A percentile compares a stretch with the other conserved stretches of the same genome.
phyloP scores from a whole-genome alignment of 1,284 basidiomycete species.

The Binderoboletus segoi region DNA sequence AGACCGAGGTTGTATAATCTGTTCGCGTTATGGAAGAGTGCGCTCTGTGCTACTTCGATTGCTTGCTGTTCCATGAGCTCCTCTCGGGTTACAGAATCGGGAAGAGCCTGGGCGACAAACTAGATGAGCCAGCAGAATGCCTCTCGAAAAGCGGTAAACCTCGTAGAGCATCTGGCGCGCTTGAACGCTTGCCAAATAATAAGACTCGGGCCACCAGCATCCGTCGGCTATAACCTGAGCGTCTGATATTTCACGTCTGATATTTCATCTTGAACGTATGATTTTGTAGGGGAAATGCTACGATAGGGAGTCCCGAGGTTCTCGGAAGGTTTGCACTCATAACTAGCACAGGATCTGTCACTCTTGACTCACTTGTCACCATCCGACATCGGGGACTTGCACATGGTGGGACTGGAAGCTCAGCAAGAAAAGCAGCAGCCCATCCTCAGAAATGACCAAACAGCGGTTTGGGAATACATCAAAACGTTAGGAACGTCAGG shows the following conservation, averaged over 20 bases:
- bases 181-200: conserved; percentile 66
- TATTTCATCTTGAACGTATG: not conserved
- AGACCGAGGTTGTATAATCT: conserved; percentile 30
- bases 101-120: conserved; percentile 25
- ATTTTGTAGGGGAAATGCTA: conserved; percentile 75
- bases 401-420: conserved; percentile 78
- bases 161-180: conserved; percentile 61
- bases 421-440: conserved; percentile 74
- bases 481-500: conserved; percentile 43
- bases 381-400: conserved; percentile 82
- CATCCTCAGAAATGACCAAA: conserved; percentile 86
- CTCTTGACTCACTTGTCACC: conserved; percentile 79
- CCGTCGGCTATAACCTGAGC: conserved; percentile 61
- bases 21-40: conserved; percentile 36
- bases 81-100: conserved; percentile 21
- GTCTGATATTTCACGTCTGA: too few relatives aligned
- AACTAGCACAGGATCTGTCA: conserved; percentile 66
- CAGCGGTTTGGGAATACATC: conserved; percentile 76
- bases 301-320: conserved; percentile 42
- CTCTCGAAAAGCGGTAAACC: conserved; percentile 36
- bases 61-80: conserved; percentile 33
- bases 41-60: conserved; percentile 27
- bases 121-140: not conserved
- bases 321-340: conserved; percentile 2
- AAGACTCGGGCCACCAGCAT: conserved; percentile 78